A percentile compares a stretch with the other conserved stretches of the same genome.
Conservation (phyloP, 768 basidiomycete genomes). For the Amanita phalloides region DNA sequence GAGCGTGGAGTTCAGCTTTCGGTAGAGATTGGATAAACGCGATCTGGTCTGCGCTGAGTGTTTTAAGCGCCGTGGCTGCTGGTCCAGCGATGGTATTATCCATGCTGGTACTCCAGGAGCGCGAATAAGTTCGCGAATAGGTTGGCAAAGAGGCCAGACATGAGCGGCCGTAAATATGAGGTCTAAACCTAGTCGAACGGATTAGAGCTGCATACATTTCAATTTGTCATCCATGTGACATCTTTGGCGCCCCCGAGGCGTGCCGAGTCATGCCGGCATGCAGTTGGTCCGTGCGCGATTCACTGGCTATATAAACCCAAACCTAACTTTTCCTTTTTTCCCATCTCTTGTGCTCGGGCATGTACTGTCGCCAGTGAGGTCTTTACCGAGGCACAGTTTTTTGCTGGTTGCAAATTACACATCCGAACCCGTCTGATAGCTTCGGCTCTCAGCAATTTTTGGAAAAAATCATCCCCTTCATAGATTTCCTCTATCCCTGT, state of each 20-base stretch:
- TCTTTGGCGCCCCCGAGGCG: too few relatives aligned
- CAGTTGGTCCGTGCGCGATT: slow-evolving; percentile 44
- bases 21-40: slow-evolving; percentile 52
- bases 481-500: slow-evolving; percentile 13
- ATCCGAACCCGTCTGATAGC: slow-evolving; percentile 90
- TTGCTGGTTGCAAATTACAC: slow-evolving; percentile 97
- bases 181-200: too few relatives aligned
- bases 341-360: slow-evolving; percentile 91
- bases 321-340: slow-evolving; percentile 4
- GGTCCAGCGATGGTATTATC: slow-evolving; percentile 24
- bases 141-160: too few relatives aligned
- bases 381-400: slow-evolving; percentile 90
- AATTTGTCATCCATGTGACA: too few relatives aligned
- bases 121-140: too few relatives aligned
- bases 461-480: slow-evolving; percentile 32
- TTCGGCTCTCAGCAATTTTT: slow-evolving; percentile 91
- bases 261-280: neutral
- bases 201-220: too few relatives aligned
- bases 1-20: slow-evolving; percentile 82
- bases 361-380: slow-evolving; percentile 95
- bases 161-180: too few relatives aligned
- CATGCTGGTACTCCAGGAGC: neutral
- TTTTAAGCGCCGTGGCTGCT: slow-evolving; percentile 40
- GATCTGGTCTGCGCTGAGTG: slow-evolving; percentile 40
- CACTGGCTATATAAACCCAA: slow-evolving; percentile 23